Base-by-base conservation (phyloP, 2,329 filamentous ascomycete species). In the Trichoderma cornu-damae region DNA sequence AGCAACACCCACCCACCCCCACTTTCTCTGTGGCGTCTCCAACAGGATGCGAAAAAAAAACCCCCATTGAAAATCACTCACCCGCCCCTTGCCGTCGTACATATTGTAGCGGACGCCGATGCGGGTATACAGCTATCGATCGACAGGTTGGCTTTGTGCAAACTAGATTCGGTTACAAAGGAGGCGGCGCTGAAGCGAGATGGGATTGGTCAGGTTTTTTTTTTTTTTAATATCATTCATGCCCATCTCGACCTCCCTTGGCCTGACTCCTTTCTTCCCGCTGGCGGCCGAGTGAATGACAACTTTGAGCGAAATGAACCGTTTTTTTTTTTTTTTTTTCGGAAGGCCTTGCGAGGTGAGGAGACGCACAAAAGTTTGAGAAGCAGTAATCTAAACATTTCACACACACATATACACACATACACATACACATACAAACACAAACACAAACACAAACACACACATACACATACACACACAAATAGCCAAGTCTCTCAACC, bases 121-220 rank as follows among this genome's bases (percentile, higher is more conserved):
- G 11, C 30, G 11, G 22, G 6, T 12, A 24, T 26, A n/a, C 40
- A 35, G 2, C n/a, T 24, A 24, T 18, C 9, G 22, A 8, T 42
- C 12, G 37, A 20, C 35, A 26, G 44, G 30, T 44, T 35, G 32
- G 14, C 32, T n/a, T n/a, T n/a, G n/a, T 4, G 34, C 18, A n/a
- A 4, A n/a, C 22, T 4, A 18, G 14, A 43, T 28, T 44, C n/a
- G 40, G 14, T 9, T 14, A n/a, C 9, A 38, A n/a, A n/a, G 50
- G 14, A 37, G n/a, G 38, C 20, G n/a, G 2, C 47, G 9, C n/a
- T 20, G 51, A 54, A 54, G 51, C 51, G 51, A 54, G 12, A 54
- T 47, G 7, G n/a, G 22, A 26, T 16, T 24, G 6, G 24, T 26
- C n/a, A 37, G 22, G 20, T 22, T 3, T n/a, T 22, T 9, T n/a